Conservation (phyloP, 2,329 filamentous ascomycete genomes). For the Diaporthe vaccinii region DNA sequence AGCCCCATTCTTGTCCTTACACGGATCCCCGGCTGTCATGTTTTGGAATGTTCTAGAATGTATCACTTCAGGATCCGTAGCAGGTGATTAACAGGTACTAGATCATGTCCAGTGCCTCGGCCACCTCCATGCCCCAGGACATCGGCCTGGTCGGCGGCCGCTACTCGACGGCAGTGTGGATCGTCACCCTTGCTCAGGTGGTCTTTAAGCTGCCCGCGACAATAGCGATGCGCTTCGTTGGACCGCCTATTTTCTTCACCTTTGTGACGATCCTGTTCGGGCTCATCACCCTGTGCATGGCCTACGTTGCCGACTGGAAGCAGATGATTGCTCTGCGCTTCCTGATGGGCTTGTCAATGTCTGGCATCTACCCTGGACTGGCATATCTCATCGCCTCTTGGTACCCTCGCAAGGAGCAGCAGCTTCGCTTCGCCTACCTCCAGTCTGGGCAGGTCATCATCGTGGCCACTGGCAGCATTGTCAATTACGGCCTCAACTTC, state of each 20-base stretch:
- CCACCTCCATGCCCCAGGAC: constrained; percentile 76
- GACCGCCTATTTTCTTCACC: constrained; percentile 74
- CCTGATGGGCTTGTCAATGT: constrained; percentile 74
- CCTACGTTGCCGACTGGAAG: constrained; percentile 76
- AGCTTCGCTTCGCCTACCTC: constrained; percentile 74
- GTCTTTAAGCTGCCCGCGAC: constrained; percentile 78
- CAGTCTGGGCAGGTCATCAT: constrained; percentile 75
- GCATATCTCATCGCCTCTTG: constrained; percentile 62
- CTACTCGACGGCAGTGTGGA: constrained; percentile 79
- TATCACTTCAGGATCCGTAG: too few relatives aligned
- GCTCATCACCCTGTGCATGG: constrained; percentile 76
- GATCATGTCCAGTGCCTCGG: constrained; percentile 78
- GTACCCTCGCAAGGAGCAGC: constrained; percentile 74
- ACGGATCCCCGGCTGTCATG: too few relatives aligned
- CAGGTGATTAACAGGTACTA: too few relatives aligned
- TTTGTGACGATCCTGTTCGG: constrained; percentile 72
- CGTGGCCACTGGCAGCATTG: constrained; percentile 74
- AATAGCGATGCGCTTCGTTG: constrained; percentile 73
- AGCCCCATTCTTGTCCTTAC: too few relatives aligned
- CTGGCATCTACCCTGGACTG: constrained; percentile 65
- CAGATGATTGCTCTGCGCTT: constrained; percentile 78
- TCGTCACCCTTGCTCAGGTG: constrained; percentile 78
- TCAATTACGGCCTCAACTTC: constrained; percentile 78
- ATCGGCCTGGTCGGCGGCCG: constrained; percentile 74
- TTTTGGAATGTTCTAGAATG: too few relatives aligned